Percentiles rank a stretch among this genome's conserved stretches.
phyloP scores from a whole-genome alignment of 192 early-diverging fungal genomes.

The Gigaspora rosea region DNA sequence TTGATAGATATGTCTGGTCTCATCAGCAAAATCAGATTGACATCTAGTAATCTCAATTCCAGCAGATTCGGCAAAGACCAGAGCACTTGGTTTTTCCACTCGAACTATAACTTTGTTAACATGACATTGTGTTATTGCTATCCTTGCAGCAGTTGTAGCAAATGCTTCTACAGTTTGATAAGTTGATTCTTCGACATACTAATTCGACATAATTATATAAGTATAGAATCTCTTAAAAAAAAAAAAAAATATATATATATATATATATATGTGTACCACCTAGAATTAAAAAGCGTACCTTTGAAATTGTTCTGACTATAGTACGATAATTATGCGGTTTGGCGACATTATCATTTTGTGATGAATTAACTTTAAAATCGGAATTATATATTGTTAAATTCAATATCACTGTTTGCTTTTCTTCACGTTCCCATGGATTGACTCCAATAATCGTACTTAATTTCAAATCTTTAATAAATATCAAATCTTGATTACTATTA shows the following conservation, averaged over 20 bases:
- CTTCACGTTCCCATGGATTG: constrained; percentile 93
- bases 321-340: constrained; percentile 86
- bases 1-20: constrained; percentile 17
- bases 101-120: constrained; percentile 87
- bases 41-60: constrained; percentile 90
- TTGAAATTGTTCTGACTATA: constrained; percentile 79
- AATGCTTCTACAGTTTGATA: constrained; percentile 98
- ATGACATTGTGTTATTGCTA: constrained; percentile 76
- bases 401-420: constrained; percentile 86
- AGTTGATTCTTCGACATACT: constrained; percentile 81
- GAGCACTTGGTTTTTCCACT: constrained; percentile 94
- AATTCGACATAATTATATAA: neutral
- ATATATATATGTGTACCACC: too few relatives aligned
- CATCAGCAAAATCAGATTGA: constrained; percentile 46
- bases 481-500: constrained; percentile 66
- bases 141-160: constrained; percentile 76
- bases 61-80: constrained; percentile 87
- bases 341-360: constrained; percentile 59
- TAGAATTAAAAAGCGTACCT: constrained; percentile 13
- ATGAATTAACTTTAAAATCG: constrained; percentile 37
- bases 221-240: too few relatives aligned
- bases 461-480: constrained; percentile 81
- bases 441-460: constrained; percentile 91
- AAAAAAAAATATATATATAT: too few relatives aligned
- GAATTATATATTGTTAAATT: constrained; percentile 70